Base-by-base conservation (phyloP, 805 yeast species). In the Suhomyces prunicola region DNA sequence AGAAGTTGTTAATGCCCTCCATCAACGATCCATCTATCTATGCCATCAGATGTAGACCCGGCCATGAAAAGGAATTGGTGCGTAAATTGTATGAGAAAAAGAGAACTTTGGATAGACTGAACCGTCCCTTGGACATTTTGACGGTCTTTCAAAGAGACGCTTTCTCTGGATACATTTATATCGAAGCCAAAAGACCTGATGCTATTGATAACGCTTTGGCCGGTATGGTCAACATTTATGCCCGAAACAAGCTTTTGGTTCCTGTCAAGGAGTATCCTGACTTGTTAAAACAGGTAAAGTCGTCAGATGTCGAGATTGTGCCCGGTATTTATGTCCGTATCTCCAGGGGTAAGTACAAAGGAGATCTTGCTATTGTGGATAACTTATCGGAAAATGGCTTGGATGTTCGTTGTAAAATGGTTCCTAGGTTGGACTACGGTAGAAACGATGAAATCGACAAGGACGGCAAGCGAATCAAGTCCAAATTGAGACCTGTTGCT, bases 261-360 rank as follows among this genome's bases (percentile, higher is more conserved):
- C 99, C 99, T 5, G 94, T 94, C 54, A 90, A 89, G 68, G 99
- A 94, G 72, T 88, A 91, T 68, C 97, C 97, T 1, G 96, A 92
- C 68, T 78, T 94, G 63, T 78, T 94, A 67, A 88, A 96, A 65
- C 97, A 96, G 52, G 89, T 85, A 51, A 90, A 88, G 70, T 84
- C 96, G 0, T 82, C 90, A 50, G 98, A 92, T 62, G 87, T 90
- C 24, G 92, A 90, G 62, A 75, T 94, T 23, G 86, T 86, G 46
- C 97, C 96, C 6, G 99, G 99, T 22, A 84, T 90, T 29, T 94
- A 93, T 69, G 96, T 94, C 49, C 81, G 99, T 59, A 81, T 94
- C 57, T 87, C 88, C 62, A 82, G 96, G 57, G 98, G 99, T 57
- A 87, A 87, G 64, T 92, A 93, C 69, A 88, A 88, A 63, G 93